phyloP scores from a whole-genome alignment of 495 filamentous ascomycete species.

The Hypoxylon crocopeplum region DNA sequence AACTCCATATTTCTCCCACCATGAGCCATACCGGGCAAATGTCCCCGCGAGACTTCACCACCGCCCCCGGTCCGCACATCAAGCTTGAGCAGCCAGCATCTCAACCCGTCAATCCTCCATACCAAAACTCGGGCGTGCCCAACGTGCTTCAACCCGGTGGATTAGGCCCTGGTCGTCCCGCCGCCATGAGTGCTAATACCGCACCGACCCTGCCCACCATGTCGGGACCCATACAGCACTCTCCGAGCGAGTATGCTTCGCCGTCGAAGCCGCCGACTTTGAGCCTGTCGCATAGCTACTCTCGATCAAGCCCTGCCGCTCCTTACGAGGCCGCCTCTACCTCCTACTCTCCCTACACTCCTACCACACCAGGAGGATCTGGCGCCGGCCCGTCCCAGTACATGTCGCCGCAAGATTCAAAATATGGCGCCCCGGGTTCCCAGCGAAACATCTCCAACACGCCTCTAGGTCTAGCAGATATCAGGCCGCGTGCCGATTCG shows the following conservation, averaged over 20 bases:
- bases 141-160: constrained; percentile 73
- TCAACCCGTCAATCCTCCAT: constrained; percentile 57
- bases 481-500: constrained; percentile 79
- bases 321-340: constrained; percentile 63
- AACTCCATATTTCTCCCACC: constrained; percentile 77
- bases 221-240: constrained; percentile 56
- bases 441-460: constrained; percentile 81
- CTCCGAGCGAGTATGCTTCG: constrained; percentile 65
- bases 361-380: constrained; percentile 67
- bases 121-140: constrained; percentile 66
- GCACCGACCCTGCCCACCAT: constrained; percentile 75
- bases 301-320: constrained; percentile 81
- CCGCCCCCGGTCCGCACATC: constrained; percentile 62
- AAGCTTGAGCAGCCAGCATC: constrained; percentile 65
- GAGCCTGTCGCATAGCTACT: constrained; percentile 70
- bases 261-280: constrained; percentile 70
- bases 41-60: constrained; percentile 57
- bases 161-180: constrained; percentile 62
- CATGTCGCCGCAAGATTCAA: constrained; percentile 69
- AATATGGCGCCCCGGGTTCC: constrained; percentile 70
- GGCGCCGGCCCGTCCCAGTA: constrained; percentile 60
- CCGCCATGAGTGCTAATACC: constrained; percentile 71
- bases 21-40: constrained; percentile 55
- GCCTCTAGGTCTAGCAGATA: constrained; percentile 88
- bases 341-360: constrained; percentile 73